Evolutionary conservation across 805 yeast genomes (phyloP).

Genomic region (Starmerella roubikii): DNA sequence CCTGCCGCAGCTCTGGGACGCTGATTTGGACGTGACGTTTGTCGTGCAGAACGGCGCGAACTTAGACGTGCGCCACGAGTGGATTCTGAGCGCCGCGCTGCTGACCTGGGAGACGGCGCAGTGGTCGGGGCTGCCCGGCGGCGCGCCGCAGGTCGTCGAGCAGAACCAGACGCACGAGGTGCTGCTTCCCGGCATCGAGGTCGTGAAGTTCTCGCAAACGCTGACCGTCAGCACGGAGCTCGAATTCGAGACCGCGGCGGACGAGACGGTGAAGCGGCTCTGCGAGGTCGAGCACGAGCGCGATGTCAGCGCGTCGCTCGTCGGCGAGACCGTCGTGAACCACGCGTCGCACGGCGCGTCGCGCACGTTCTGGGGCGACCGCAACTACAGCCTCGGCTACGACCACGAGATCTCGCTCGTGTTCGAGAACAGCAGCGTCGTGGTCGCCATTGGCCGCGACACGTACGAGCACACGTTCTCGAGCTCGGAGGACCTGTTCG

Average conservation of each 20-base stretch:
- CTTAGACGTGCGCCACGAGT: constrained; percentile 15
- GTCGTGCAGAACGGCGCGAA: constrained; percentile 30
- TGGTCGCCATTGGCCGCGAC: constrained; percentile 1
- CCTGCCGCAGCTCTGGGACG: constrained; percentile 49
- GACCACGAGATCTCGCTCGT: constrained; percentile 3
- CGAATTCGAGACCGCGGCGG: background rate
- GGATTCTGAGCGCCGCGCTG: constrained; percentile 25
- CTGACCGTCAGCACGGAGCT: constrained; percentile 5
- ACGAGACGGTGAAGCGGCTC: background rate
- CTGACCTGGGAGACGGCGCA: constrained; percentile 21
- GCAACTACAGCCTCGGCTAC: constrained; percentile 1
- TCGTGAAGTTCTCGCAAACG: constrained; percentile 1
- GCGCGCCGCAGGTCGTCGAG: constrained; percentile 12
- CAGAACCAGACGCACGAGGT: constrained; percentile 3
- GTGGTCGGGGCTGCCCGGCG: constrained; percentile 17
- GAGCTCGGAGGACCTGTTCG: constrained; percentile 1
- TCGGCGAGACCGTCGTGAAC: constrained; percentile 3
- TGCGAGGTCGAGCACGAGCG: constrained; percentile 6
- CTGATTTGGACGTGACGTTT: constrained; percentile 32
- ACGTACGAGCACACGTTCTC: background rate
- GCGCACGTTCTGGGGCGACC: background rate
- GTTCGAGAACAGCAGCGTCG: constrained; percentile 1
- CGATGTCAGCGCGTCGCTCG: background rate
- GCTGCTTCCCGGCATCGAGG: constrained; percentile 1
- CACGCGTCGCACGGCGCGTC: constrained; percentile 2